Conservation (phyloP, 305 asterid genomes). For the Rubia tinctorum region DNA sequence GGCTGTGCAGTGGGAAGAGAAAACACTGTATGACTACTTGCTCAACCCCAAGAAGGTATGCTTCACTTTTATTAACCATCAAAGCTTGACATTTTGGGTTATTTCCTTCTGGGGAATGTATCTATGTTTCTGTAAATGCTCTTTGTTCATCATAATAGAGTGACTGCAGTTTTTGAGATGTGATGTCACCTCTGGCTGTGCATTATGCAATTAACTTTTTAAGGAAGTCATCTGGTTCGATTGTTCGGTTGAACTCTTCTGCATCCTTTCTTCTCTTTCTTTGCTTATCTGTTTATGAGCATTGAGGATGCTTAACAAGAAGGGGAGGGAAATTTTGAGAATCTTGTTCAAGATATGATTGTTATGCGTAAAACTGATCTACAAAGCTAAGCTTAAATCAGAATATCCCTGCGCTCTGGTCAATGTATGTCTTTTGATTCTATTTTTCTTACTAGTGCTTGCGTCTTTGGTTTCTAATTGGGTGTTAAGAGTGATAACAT, state of each 20-base stretch:
- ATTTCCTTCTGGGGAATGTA: background rate
- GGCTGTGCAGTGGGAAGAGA: conserved; percentile 91
- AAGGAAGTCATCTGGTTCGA: background rate
- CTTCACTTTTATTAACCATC: background rate
- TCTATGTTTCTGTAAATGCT: background rate
- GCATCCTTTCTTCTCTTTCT: background rate
- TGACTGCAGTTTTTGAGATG: background rate
- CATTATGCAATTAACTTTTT: background rate
- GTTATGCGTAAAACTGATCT: background rate
- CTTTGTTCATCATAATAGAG: background rate
- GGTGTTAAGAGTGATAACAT: background rate
- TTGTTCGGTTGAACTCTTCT: background rate
- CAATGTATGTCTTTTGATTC: background rate
- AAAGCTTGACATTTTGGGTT: background rate
- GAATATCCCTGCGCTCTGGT: background rate
- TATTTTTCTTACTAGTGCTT: background rate
- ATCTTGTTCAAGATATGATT: background rate
- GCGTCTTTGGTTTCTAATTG: background rate
- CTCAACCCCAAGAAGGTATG: conserved; percentile 91
- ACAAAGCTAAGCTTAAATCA: background rate
- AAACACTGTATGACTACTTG: conserved; percentile 77
- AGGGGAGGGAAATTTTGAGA: background rate
- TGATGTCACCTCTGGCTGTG: background rate
- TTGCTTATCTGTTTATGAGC: background rate
- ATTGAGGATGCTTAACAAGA: background rate